Evolutionary conservation across 768 basidiomycete genomes (phyloP).

Genomic region (Mycena epipterygia): DNA sequence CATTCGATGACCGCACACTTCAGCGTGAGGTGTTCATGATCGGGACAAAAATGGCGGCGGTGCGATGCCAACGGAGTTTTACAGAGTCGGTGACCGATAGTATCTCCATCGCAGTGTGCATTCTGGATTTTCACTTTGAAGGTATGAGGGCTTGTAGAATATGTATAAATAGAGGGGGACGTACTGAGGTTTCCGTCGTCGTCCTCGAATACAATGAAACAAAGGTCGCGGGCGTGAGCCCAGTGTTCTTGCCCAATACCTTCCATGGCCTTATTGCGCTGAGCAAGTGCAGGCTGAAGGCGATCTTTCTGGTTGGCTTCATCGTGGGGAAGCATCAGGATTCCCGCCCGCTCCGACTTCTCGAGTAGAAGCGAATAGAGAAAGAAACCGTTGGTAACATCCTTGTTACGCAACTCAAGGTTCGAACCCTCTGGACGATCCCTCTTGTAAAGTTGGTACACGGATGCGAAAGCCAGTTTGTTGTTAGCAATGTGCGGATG

Average conservation of each 20-base stretch:
- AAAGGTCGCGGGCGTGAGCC: conserved; percentile 35
- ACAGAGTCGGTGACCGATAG: conserved; percentile 34
- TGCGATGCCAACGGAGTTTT: conserved; percentile 25
- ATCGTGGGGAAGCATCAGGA: conserved; percentile 12
- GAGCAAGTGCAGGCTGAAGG: neutral
- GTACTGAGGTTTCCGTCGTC: neutral
- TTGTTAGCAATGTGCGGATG: neutral
- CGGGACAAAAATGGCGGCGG: conserved; percentile 15
- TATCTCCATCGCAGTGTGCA: conserved; percentile 25
- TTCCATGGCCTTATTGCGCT: conserved; percentile 18
- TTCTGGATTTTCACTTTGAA: conserved; percentile 9
- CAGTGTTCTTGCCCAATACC: conserved; percentile 14
- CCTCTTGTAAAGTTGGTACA: neutral
- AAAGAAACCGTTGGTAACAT: conserved; percentile 10
- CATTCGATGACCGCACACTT: conserved; percentile 3
- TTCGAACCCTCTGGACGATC: neutral
- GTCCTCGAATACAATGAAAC: conserved; percentile 9
- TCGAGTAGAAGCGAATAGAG: conserved; percentile 9
- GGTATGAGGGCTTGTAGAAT: neutral
- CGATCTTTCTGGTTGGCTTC: conserved; percentile 6
- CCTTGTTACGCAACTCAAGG: neutral
- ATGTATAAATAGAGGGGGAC: neutral
- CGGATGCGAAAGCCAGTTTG: conserved; percentile 7
- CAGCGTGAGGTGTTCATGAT: conserved; percentile 16
- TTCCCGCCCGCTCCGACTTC: neutral